Evolutionary conservation across 2,329 filamentous ascomycete genomes (phyloP), one percentile per base, ranked within the genome.

Genomic region (Dactylonectria macrodidyma): DNA sequence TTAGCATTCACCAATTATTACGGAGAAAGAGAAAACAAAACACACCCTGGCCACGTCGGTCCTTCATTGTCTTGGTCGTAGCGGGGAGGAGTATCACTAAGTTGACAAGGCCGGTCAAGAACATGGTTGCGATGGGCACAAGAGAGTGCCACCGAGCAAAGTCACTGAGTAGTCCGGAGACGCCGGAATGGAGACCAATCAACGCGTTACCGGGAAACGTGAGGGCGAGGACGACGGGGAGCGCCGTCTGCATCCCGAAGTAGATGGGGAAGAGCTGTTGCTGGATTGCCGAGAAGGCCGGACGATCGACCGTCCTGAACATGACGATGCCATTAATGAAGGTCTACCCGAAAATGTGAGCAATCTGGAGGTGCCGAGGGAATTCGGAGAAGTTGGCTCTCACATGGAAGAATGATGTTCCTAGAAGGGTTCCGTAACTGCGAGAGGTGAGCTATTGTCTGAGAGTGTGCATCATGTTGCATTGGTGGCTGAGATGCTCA

Each of bases 361-460:
- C 22, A 71, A 47, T 14, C 16, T 11, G 2, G 16, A 38, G 36
- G n/a, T 12, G 11, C 6, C 11, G 30, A 24, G 10, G 11, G 36
- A 6, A 48, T 16, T 24, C 5, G 24, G 2, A n/a, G 22, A 36
- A 41, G 19, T 46, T 11, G 59, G 36, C 56, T 50, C 72, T 47
- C 57, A 92, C 91, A 80, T 98, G 94, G 82, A 95, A 98, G 80
- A 97, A 87, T 46, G 94, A 93, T 33, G 92, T 92, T 71, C 96
- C 96, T 14, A 98, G 86, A 57, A 98, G 88, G 22, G 94, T 95
- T 72, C 94, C 95, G 83, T 97, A 97, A 78, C 94, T 96, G 73
- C 54, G 16, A 59, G 54, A n/a, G 41, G 67, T 79, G 69, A 78
- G 75, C 67, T 19, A 51, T 62, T 59, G 47, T 48, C 16, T 16